Evolutionary conservation across 2,329 filamentous ascomycete genomes (phyloP), one percentile per base, ranked within the genome.

Genomic region (Cladosporium sp.): DNA sequence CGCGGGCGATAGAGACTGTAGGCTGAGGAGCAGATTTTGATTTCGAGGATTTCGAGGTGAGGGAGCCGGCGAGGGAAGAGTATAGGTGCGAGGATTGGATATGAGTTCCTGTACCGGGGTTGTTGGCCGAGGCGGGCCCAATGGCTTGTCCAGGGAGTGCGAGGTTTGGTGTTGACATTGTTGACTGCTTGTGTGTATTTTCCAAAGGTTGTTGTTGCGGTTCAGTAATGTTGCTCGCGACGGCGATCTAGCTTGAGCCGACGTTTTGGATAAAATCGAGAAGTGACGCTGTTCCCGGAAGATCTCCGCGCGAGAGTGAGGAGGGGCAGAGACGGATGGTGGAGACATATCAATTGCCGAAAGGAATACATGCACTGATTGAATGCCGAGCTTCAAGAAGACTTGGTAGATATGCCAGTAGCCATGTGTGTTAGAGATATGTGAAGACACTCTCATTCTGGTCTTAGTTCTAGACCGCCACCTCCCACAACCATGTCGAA

Each of bases 91-190:
- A 84, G 69, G 90, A 84, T 79, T 92, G 85, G 70, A 96, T 83
- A 78, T 98, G 92, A 0, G 93, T 97, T 70, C 94, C 95, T 12
- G 91, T 83, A 16, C 94, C 94, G 31, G 92, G 85, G 49, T 84
- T 80, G 78, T 90, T 93, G 70, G 87, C 86, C 64, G 85, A 82
- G 21, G 84, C 79, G 21, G 89, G 80, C 33, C 91, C 93, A 49
- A 99, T 86, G 55, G 88, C 81, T 76, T 95, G 91, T 76, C 95
- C 95, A 12, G 95, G 95, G 57, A 96, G 84, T 64, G 89, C 91
- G 71, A 92, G 68, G 33, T 46, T 65, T 26, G 62, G 44, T 44
- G 63, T 40, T 40, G 63, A 60, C 63, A 65, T 65, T 18, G 26
- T 59, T 29, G 40, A 12, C 37, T 26, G 10, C 3, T 46, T 26